These are phyloP conservation scores for Podosphaera aphanis DNA, from an alignment of 2,329 filamentous ascomycete genomes.

Conservation along the genomic window DNA sequence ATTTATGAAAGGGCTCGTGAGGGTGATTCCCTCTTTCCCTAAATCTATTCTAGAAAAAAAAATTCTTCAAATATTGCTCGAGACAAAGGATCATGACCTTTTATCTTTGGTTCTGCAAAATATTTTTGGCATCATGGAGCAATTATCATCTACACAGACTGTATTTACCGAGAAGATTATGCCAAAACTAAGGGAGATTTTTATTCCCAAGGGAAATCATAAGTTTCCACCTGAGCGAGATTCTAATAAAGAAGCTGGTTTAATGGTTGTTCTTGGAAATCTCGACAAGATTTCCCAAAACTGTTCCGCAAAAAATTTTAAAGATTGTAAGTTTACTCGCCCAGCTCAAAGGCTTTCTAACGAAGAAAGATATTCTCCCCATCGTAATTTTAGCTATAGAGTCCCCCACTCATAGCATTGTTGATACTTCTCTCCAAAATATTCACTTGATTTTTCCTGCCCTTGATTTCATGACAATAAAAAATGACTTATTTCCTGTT, in stretches of 20 bases:
- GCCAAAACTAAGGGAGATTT: conserved; percentile 65
- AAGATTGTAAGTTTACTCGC: conserved; percentile 43
- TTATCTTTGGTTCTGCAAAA: conserved; percentile 72
- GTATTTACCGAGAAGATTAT: conserved; percentile 69
- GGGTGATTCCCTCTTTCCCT: conserved; percentile 78
- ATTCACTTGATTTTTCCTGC: conserved; percentile 63
- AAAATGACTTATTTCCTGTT: conserved; percentile 86
- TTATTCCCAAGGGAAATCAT: conserved; percentile 36
- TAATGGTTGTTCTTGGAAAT: conserved; percentile 80
- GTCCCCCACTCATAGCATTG: conserved; percentile 67
- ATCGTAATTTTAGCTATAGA: conserved; percentile 67
- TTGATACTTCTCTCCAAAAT: conserved; percentile 63
- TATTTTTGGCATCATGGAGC: conserved; percentile 67
- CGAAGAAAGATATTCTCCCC: conserved; percentile 51
- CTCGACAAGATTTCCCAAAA: conserved; percentile 54
- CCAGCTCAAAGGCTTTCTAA: conserved; percentile 8
- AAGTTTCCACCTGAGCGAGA: conserved; percentile 44
- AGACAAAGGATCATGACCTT: conserved; percentile 77
- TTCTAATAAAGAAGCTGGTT: conserved; percentile 59
- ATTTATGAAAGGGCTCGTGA: conserved; percentile 71
- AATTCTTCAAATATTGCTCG: conserved; percentile 64
- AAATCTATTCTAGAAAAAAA: conserved; percentile 90
- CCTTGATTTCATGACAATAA: conserved; percentile 88
- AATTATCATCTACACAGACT: conserved; percentile 53
- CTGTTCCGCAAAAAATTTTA: conserved; percentile 77